Evolutionary conservation across 208 protist species (phyloP), one percentile per base, ranked within the genome.

Genomic region (Plasmodiophora brassicae): DNA sequence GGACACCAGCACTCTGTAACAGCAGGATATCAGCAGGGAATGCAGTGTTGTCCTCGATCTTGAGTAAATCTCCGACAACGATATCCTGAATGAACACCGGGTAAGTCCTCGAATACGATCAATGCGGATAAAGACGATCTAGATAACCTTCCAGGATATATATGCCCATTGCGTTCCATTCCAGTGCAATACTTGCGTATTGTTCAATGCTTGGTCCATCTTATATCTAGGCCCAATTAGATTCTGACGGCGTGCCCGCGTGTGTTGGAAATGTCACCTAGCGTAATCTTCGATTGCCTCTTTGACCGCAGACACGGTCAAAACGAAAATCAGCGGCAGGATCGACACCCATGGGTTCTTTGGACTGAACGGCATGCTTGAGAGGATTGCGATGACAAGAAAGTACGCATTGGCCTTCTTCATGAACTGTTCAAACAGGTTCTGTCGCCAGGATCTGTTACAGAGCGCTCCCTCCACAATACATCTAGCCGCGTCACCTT

Each of bases 371-470:
- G 96, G 46, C 98, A 85, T 96, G 0, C 97, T 89, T 5, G 93
- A 91, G 39, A 98, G 93, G 46, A 96, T 91, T 92, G 96, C 96
- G 85, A 94, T 94, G 5, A 98, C 88, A 22, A 98, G 91, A 90
- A 98, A 98, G 90, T 98, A 98, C 32, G 96, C 72, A 86, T 98
- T 98, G 45, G 96, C 96, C 8, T 94, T 91, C 89, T 95, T 94
- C 41, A 50, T 93, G 60, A 97, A 97, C 91, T 98, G 96, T 78
- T 97, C 93, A 10, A 78, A 78, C 5, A 78, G 65, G n/a, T 78
- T 78, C 65, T 78, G 65, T 14, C 5, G n/a, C 5, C 32, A 78
- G 41, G 10, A 32, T 44, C 32, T 5, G 5, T 78, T 78, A 32
- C 32, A 32, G 41, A 14, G 10, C 20, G 65, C 14, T 78, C 5